Percentiles rank a stretch among this genome's conserved stretches.
These are phyloP conservation scores for Berkeleyomyces basicola DNA, from an alignment of 2,329 filamentous ascomycete genomes.

Conservation along the genomic window DNA sequence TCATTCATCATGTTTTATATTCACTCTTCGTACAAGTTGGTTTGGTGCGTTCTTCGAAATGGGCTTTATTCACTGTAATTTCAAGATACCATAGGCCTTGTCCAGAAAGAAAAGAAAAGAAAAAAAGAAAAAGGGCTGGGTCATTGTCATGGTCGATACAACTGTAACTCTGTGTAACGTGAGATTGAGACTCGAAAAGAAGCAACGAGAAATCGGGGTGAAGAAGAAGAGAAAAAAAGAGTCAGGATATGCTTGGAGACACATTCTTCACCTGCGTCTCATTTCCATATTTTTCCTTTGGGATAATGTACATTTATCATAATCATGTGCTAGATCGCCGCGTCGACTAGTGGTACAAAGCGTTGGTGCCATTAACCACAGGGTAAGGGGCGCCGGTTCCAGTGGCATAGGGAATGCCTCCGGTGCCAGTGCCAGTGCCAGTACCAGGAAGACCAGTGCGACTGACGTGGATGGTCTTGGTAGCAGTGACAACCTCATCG, in stretches of 20 bases:
- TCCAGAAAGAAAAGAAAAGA: background rate
- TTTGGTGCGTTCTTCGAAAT: background rate
- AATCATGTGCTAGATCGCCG: background rate
- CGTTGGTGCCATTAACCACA: conserved; percentile 22
- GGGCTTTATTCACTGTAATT: background rate
- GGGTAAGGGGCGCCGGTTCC: conserved; percentile 21
- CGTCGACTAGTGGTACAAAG: conserved; percentile 16
- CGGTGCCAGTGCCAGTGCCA: conserved; percentile 17
- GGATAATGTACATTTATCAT: background rate
- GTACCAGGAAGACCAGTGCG: conserved; percentile 16
- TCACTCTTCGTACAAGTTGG: background rate
- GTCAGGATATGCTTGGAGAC: background rate
- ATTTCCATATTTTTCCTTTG: background rate
- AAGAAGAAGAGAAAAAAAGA: background rate
- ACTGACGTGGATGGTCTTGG: conserved; percentile 21
- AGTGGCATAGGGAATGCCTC: conserved; percentile 19
- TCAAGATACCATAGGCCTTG: background rate
- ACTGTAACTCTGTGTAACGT: background rate
- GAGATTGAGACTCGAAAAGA: conserved; percentile 1
- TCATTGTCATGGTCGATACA: background rate
- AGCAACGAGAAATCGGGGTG: background rate
- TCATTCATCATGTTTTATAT: background rate
- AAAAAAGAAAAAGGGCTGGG: background rate
- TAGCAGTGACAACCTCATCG: conserved; percentile 10
- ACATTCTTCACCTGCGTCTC: background rate